Percentiles rank a stretch among this genome's conserved stretches.
These are phyloP conservation scores for Wickerhamiella dianesei DNA, from an alignment of 805 yeast genomes.

Conservation along the genomic window DNA sequence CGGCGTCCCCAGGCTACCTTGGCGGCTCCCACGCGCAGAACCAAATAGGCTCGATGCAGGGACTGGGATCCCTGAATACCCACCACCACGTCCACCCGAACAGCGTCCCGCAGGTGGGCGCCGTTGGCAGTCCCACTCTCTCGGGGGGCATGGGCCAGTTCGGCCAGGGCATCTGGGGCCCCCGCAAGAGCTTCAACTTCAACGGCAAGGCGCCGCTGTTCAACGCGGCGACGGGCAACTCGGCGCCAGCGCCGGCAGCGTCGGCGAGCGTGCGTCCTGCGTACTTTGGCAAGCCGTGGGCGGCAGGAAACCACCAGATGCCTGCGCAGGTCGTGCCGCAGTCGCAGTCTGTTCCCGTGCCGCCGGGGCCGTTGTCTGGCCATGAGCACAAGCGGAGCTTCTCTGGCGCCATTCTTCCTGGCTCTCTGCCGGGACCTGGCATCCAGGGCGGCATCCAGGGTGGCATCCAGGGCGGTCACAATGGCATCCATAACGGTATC, in stretches of 20 bases:
- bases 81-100: not conserved
- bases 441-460: no score
- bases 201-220: conserved; percentile 2
- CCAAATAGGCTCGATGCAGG: not conserved
- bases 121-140: not conserved
- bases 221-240: conserved; percentile 3
- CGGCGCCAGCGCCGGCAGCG: conserved; percentile 5
- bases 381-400: not conserved
- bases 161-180: conserved; percentile 16
- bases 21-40: not conserved
- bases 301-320: not conserved
- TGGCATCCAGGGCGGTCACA: no score
- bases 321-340: not conserved
- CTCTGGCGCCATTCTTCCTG: not conserved
- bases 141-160: conserved; percentile 6
- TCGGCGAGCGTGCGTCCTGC: not conserved
- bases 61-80: not conserved
- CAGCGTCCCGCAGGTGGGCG: not conserved
- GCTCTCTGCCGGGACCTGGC: not conserved
- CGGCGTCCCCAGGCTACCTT: conserved; percentile 7
- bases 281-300: not conserved
- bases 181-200: conserved; percentile 11
- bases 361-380: conserved; percentile 3
- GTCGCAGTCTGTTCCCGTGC: conserved; percentile 5
- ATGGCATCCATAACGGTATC: no score